These are phyloP conservation scores for Pinus taeda DNA, from an alignment of 75 land plant species.

Conservation along the genomic window DNA sequence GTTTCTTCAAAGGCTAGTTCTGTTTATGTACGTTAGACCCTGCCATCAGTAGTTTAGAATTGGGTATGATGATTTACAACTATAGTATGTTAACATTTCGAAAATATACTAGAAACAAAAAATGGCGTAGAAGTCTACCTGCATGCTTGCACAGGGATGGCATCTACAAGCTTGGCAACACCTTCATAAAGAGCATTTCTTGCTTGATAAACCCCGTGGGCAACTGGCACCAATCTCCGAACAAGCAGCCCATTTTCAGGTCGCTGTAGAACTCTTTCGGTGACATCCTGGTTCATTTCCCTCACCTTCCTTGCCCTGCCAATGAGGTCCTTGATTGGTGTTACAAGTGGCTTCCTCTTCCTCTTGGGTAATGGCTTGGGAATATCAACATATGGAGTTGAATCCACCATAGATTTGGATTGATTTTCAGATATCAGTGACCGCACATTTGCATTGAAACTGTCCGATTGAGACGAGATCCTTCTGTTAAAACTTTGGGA, in stretches of 20 bases:
- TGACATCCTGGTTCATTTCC: constrained; percentile 27
- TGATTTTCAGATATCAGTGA: no score
- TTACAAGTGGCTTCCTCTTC: constrained; percentile 81
- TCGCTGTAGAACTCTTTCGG: constrained; percentile 39
- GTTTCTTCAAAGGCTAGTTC: no score
- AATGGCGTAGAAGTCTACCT: constrained; percentile 38
- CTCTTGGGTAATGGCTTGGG: constrained; percentile 52
- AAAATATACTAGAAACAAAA: neutral
- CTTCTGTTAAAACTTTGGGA: no score
- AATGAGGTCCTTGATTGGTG: constrained; percentile 60
- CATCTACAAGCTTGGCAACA: constrained; percentile 58
- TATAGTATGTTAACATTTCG: neutral
- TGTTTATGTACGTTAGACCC: no score
- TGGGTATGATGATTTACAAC: no score
- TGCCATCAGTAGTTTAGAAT: no score
- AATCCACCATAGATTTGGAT: no score
- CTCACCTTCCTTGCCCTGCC: constrained; percentile 50
- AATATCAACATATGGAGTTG: constrained; percentile 72
- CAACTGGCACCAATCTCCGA: constrained; percentile 58
- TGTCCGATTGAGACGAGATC: no score
- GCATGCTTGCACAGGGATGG: constrained; percentile 78
- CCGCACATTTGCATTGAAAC: no score
- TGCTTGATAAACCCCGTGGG: constrained; percentile 66
- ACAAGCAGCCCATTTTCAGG: constrained; percentile 84
- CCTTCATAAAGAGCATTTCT: constrained; percentile 51